Conservation (phyloP, 2,329 filamentous ascomycete genomes). For the Botrytis fragariae region DNA sequence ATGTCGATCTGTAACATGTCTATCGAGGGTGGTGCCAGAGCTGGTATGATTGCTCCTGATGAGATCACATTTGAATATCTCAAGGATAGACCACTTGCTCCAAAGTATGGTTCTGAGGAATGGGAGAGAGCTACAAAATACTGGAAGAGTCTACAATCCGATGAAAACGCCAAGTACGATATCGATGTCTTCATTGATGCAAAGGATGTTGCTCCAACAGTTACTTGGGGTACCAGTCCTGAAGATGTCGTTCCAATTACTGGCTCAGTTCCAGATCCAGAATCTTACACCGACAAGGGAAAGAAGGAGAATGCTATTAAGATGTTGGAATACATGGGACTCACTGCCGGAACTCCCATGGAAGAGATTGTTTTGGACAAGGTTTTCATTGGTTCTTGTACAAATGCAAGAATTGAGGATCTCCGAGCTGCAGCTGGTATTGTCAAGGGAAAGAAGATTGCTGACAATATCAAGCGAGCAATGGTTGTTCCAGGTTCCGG, state of each 20-base stretch:
- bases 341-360: slow-evolving; percentile 82
- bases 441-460: slow-evolving; percentile 83
- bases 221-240: slow-evolving; percentile 96
- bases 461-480: slow-evolving; percentile 84
- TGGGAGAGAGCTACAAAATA: slow-evolving; percentile 87
- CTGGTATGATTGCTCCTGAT: slow-evolving; percentile 95
- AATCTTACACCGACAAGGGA: slow-evolving; percentile 74
- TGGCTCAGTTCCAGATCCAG: slow-evolving; percentile 83
- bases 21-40: slow-evolving; percentile 91
- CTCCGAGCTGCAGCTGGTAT: slow-evolving; percentile 81
- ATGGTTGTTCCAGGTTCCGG: slow-evolving; percentile 97
- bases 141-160: slow-evolving; percentile 83
- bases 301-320: slow-evolving; percentile 79
- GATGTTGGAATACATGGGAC: slow-evolving; percentile 94
- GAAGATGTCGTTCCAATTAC: slow-evolving; percentile 96
- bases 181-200: slow-evolving; percentile 84
- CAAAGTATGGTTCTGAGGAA: slow-evolving; percentile 73
- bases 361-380: slow-evolving; percentile 92
- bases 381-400: slow-evolving; percentile 97
- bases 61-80: slow-evolving; percentile 94
- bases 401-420: slow-evolving; percentile 95
- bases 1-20: slow-evolving; percentile 99
- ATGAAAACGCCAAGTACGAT: slow-evolving; percentile 87
- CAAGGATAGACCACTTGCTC: slow-evolving; percentile 84
- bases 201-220: slow-evolving; percentile 88